Percentiles rank a stretch among this genome's conserved stretches.
Conservation (phyloP, 768 basidiomycete species). For the Leccinum fibrillosum region DNA sequence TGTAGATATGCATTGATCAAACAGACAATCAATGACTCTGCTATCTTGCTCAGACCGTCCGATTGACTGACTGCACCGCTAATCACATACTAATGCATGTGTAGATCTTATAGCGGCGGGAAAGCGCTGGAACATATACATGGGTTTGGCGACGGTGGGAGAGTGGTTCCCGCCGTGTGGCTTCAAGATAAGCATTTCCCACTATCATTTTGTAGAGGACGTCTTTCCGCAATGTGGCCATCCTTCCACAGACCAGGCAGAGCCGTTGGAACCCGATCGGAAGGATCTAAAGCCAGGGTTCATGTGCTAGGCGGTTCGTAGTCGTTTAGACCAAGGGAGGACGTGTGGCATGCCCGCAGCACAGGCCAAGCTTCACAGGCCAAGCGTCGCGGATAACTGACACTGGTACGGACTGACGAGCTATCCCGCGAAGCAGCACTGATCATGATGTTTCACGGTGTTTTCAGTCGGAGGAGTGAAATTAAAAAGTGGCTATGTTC, state of each 20-base stretch:
- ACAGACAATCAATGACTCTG: not conserved
- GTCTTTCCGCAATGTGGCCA: constrained; percentile 7
- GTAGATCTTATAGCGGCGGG: not conserved
- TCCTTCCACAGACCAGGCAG: constrained; percentile 9
- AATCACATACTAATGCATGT: not conserved
- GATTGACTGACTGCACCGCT: not conserved
- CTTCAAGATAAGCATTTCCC: not conserved
- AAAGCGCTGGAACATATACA: not conserved
- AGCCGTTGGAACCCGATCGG: constrained; percentile 1
- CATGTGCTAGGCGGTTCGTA: not conserved
- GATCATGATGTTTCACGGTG: not conserved
- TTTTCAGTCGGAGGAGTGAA: not conserved
- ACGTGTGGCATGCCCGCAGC: not conserved
- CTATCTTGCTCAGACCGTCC: not conserved
- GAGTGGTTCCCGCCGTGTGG: not conserved
- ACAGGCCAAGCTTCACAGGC: not conserved
- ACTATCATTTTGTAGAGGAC: not conserved
- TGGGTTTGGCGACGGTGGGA: not conserved
- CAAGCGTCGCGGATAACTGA: not conserved
- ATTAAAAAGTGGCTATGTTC: not conserved
- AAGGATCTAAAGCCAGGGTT: not conserved
- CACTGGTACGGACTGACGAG: not conserved
- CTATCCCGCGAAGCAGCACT: not conserved
- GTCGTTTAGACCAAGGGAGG: not conserved
- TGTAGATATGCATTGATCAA: not conserved